These are phyloP conservation scores for Gymnopilus junonius DNA, from an alignment of 768 basidiomycete species.

Conservation along the genomic window DNA sequence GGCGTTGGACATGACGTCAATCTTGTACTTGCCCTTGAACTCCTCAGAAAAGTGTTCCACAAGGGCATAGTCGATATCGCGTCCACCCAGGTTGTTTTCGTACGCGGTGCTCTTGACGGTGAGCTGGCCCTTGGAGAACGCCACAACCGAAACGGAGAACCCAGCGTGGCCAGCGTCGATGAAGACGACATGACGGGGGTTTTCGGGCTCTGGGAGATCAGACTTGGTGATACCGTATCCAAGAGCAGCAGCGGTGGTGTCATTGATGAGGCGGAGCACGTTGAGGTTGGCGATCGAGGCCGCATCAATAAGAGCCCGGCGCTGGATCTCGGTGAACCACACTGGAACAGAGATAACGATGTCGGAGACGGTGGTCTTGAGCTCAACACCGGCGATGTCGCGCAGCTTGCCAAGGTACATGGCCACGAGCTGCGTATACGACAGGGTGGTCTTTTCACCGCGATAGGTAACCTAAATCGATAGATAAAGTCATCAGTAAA, in stretches of 20 bases:
- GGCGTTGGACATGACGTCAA: constrained; percentile 89
- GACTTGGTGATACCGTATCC: constrained; percentile 99
- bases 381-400: constrained; percentile 84
- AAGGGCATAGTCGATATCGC: constrained; percentile 94
- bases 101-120: constrained; percentile 87
- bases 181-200: constrained; percentile 87
- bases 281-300: constrained; percentile 90
- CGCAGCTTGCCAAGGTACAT: constrained; percentile 91
- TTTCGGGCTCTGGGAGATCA: constrained; percentile 87
- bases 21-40: constrained; percentile 98
- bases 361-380: constrained; percentile 86
- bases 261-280: constrained; percentile 94
- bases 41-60: constrained; percentile 87
- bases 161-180: constrained; percentile 95
- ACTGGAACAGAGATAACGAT: constrained; percentile 96
- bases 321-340: constrained; percentile 95
- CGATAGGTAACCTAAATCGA: constrained; percentile 79
- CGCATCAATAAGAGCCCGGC: constrained; percentile 88
- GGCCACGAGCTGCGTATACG: constrained; percentile 89
- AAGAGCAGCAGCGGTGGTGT: constrained; percentile 93
- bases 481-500: constrained; percentile 3
- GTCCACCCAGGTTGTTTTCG: constrained; percentile 93
- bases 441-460: constrained; percentile 79
- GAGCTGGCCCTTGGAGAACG: constrained; percentile 94
- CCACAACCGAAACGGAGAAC: constrained; percentile 85